Conservation (phyloP, 2,329 filamentous ascomycete genomes). For the Madurella mycetomatis region DNA sequence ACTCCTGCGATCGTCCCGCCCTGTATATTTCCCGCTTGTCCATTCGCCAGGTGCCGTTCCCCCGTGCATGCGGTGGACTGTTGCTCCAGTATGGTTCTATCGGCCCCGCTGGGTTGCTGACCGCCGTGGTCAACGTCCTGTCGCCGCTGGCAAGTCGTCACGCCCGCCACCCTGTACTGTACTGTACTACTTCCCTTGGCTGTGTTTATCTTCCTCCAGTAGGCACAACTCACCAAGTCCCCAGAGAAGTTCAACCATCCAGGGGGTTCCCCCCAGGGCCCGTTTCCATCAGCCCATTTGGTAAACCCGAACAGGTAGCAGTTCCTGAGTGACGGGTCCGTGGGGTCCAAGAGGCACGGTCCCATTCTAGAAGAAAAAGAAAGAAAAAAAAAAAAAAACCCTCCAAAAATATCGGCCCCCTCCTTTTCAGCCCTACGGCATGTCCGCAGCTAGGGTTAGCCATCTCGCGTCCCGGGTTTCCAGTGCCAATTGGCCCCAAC, state of each 20-base stretch:
- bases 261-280: background rate
- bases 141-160: background rate
- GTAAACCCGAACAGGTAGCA: background rate
- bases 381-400: too few species aligned
- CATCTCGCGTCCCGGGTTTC: background rate
- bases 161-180: background rate
- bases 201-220: background rate
- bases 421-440: slow-evolving; percentile 28
- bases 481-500: slow-evolving; percentile 13
- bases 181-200: background rate
- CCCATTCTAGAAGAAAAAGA: background rate
- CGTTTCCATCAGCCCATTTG: background rate
- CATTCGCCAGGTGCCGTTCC: background rate
- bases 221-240: background rate
- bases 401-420: too few species aligned
- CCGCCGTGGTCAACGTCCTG: too few species aligned
- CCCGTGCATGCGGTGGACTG: background rate
- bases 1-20: background rate
- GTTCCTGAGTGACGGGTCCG: background rate
- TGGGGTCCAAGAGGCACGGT: slow-evolving; percentile 1
- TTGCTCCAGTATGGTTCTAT: background rate
- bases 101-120: too few species aligned
- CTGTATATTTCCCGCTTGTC: background rate
- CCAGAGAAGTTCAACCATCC: background rate
- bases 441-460: slow-evolving; percentile 12